Evolutionary conservation across 352 stramenopile species (phyloP).

Genomic region (Globisporangium takayamanum): DNA sequence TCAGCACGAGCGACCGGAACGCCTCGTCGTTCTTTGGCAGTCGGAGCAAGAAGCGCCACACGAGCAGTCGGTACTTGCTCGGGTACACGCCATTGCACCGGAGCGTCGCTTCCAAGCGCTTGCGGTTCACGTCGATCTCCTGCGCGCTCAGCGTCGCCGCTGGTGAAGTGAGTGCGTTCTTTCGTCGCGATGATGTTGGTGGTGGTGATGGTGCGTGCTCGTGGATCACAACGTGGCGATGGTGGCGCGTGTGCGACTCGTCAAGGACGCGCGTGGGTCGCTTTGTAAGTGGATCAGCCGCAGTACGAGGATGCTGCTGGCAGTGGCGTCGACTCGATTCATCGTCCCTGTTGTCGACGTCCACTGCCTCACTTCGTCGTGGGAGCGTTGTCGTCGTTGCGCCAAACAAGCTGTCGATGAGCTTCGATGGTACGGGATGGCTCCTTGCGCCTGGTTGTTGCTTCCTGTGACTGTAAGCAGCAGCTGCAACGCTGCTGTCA

Average conservation of each 20-base stretch:
- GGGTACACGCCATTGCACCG: slow-evolving; percentile 72
- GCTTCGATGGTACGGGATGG: slow-evolving; percentile 50
- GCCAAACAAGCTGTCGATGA: slow-evolving; percentile 73
- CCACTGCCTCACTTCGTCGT: slow-evolving; percentile 6
- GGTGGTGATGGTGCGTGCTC: background rate
- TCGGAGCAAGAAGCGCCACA: slow-evolving; percentile 78
- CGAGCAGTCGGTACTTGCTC: slow-evolving; percentile 74
- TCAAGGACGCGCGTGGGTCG: background rate
- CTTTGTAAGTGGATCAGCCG: no score
- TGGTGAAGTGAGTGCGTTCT: slow-evolving; percentile 5
- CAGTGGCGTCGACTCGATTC: background rate
- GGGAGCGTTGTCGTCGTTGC: slow-evolving; percentile 12
- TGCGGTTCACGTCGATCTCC: slow-evolving; percentile 57
- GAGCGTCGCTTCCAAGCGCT: slow-evolving; percentile 55
- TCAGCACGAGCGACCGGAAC: slow-evolving; percentile 64
- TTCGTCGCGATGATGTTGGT: background rate
- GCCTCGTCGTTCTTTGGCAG: slow-evolving; percentile 81
- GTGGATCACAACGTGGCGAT: background rate
- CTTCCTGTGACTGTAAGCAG: background rate
- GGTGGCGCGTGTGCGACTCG: background rate
- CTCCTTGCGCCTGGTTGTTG: slow-evolving; percentile 5
- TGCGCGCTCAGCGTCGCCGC: slow-evolving; percentile 7
- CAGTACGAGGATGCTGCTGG: background rate
- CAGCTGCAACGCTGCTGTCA: background rate
- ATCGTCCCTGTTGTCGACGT: no score